These are phyloP conservation scores for Stipa capillata DNA, from an alignment of 176 grass and related monocot genomes.

Conservation along the genomic window DNA sequence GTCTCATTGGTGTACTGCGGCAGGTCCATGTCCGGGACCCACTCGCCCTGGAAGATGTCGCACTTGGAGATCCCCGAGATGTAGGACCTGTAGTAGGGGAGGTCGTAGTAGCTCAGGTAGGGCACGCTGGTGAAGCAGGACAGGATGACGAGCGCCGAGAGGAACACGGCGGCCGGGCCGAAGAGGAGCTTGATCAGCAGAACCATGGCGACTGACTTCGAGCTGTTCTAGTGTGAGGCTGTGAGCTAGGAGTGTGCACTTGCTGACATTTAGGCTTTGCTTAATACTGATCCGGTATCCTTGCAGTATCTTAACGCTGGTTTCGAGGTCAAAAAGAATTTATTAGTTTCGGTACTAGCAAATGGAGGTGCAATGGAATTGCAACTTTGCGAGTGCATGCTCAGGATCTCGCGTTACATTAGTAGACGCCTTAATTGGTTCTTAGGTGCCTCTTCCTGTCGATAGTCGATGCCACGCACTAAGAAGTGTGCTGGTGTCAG, in stretches of 20 bases:
- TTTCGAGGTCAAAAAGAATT: background rate
- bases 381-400: background rate
- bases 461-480: too few relatives aligned
- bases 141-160: constrained; percentile 33
- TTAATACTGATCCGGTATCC: background rate
- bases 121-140: constrained; percentile 37
- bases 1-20: constrained; percentile 49
- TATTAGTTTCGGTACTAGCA: background rate
- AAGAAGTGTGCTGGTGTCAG: background rate
- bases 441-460: background rate
- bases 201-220: constrained; percentile 18
- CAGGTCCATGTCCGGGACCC: constrained; percentile 36
- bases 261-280: background rate
- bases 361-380: background rate
- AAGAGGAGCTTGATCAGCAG: constrained; percentile 22
- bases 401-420: background rate
- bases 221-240: too few relatives aligned
- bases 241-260: background rate
- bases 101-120: constrained; percentile 2
- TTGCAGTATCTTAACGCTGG: background rate
- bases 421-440: background rate
- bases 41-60: constrained; percentile 49
- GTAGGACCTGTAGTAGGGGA: background rate
- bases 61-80: constrained; percentile 13
- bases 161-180: constrained; percentile 24